phyloP scores from a whole-genome alignment of 2,329 filamentous ascomycete species.

The Ophiocordyceps sinensis region DNA sequence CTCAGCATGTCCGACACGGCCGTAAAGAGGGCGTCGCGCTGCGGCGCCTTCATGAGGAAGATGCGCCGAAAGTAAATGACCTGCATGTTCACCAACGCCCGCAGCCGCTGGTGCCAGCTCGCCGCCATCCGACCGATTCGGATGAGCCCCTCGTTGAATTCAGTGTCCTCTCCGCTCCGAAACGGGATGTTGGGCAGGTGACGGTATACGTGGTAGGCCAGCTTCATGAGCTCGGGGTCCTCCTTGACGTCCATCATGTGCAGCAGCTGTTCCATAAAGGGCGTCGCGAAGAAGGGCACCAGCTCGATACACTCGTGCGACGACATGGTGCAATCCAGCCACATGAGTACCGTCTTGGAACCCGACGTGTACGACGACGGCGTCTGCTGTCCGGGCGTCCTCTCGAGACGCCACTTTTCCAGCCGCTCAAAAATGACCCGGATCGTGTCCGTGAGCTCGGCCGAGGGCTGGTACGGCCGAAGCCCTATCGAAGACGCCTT shows the following conservation, averaged over 20 bases:
- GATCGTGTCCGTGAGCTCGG: conserved; percentile 60
- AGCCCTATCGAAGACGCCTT: conserved; percentile 67
- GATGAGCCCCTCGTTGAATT: conserved; percentile 76
- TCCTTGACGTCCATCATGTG: conserved; percentile 99
- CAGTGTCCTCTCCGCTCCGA: conserved; percentile 67
- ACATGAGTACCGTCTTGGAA: conserved; percentile 88
- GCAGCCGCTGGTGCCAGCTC: conserved; percentile 90
- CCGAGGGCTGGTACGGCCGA: conserved; percentile 64
- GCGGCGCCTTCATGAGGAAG: conserved; percentile 63
- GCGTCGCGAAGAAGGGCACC: conserved; percentile 75
- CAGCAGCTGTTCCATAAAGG: conserved; percentile 81
- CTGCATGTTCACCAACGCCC: conserved; percentile 95
- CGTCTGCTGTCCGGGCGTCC: conserved; percentile 76
- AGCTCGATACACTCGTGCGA: conserved; percentile 89
- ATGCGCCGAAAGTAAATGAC: conserved; percentile 95
- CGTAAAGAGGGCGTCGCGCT: conserved; percentile 71
- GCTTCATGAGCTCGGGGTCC: conserved; percentile 83
- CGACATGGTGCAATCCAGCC: conserved; percentile 82
- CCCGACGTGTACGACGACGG: conserved; percentile 90
- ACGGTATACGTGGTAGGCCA: conserved; percentile 93
- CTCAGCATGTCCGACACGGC: conserved; percentile 94
- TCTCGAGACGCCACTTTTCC: conserved; percentile 76
- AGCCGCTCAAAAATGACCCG: conserved; percentile 63
- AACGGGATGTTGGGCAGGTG: conserved; percentile 94
- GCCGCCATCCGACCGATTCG: conserved; percentile 70